Conservation (phyloP, 1,139 yeast genomes). For the Yamadazyma jaroonii region DNA sequence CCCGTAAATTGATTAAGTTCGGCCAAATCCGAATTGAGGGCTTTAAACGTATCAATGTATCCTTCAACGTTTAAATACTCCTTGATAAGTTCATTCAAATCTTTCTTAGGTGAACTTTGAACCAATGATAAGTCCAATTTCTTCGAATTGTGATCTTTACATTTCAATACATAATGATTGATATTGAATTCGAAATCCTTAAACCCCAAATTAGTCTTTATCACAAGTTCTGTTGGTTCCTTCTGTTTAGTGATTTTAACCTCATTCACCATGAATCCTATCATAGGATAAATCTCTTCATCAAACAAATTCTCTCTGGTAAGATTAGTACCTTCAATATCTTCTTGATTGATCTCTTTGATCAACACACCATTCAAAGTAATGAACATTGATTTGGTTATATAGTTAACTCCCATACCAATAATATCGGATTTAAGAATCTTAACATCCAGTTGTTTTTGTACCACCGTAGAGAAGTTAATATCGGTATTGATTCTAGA, state of each 20-base stretch:
- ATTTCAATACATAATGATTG: constrained; percentile 54
- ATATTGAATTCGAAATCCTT: constrained; percentile 69
- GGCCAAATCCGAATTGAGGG: constrained; percentile 44
- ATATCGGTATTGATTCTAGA: constrained; percentile 35
- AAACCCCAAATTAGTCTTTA: constrained; percentile 73
- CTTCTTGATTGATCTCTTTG: constrained; percentile 29
- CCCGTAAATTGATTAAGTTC: constrained; percentile 36
- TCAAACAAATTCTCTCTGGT: constrained; percentile 28
- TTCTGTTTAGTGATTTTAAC: constrained; percentile 11
- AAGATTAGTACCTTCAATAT: constrained; percentile 25
- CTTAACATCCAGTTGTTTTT: constrained; percentile 9
- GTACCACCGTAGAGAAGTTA: constrained; percentile 26
- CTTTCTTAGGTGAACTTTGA: constrained; percentile 21
- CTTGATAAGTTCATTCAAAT: constrained; percentile 55
- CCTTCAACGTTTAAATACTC: constrained; percentile 77
- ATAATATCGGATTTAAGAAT: constrained; percentile 52
- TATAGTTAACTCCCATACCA: constrained; percentile 83
- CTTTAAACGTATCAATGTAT: constrained; percentile 60
- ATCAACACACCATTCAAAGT: constrained; percentile 77
- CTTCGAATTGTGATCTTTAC: constrained; percentile 28
- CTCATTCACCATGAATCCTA: constrained; percentile 40
- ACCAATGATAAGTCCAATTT: constrained; percentile 18
- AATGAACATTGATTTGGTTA: constrained; percentile 61
- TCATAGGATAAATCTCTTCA: constrained; percentile 37
- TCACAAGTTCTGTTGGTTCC: constrained; percentile 18